These are phyloP conservation scores for Colletotrichum simmondsii DNA, from an alignment of 2,329 filamentous ascomycete genomes.

Conservation along the genomic window DNA sequence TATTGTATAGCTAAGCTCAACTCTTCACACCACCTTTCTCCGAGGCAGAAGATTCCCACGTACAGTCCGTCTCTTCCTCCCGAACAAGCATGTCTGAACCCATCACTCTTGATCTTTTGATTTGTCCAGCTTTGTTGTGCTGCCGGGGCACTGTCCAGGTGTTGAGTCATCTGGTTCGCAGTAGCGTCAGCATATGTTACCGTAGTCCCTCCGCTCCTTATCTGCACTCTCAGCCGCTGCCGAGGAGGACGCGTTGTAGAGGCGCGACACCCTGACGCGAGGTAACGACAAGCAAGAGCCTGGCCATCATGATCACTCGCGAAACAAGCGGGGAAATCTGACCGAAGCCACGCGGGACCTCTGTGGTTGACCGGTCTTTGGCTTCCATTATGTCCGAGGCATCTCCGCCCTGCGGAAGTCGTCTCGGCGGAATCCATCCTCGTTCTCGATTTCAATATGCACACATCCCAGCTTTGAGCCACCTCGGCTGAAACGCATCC, in stretches of 20 bases:
- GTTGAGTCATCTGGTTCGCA: constrained; percentile 11
- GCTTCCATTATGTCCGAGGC: not conserved
- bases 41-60: not conserved
- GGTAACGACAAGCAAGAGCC: not conserved
- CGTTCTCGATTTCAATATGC: not conserved
- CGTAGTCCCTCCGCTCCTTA: not conserved
- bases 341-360: not conserved
- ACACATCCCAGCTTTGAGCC: constrained; percentile 11
- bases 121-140: not conserved
- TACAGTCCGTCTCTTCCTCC: not conserved
- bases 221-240: not conserved
- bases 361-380: not conserved
- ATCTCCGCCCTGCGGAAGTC: not conserved
- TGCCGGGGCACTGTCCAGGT: not conserved
- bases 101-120: not conserved
- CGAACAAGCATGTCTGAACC: not conserved
- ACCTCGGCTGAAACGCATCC: constrained; percentile 25
- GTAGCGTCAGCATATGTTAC: not conserved
- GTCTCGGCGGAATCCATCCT: not conserved
- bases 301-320: constrained; percentile 12
- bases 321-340: constrained; percentile 25
- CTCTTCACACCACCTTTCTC: constrained; percentile 26
- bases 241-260: not conserved
- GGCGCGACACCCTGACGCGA: constrained; percentile 8
- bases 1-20: constrained; percentile 19